These are phyloP conservation scores for Calonectria hawksworthii DNA, from an alignment of 2,329 filamentous ascomycete genomes.

Conservation along the genomic window DNA sequence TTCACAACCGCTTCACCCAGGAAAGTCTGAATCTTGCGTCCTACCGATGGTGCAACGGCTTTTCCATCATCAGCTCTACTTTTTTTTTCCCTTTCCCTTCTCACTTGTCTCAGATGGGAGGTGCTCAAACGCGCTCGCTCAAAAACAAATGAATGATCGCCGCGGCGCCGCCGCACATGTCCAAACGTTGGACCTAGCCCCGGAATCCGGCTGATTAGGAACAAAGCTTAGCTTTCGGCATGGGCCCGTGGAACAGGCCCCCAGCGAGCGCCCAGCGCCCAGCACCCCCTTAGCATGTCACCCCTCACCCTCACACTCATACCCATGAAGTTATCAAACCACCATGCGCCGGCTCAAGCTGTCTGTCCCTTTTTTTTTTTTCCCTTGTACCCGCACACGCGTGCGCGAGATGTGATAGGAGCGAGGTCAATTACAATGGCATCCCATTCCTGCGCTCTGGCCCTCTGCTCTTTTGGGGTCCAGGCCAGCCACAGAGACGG, in stretches of 20 bases:
- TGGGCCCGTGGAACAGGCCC: not conserved
- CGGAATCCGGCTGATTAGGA: constrained; percentile 2
- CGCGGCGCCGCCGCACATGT: not conserved
- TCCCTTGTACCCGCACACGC: not conserved
- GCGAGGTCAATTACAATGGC: too few relatives aligned
- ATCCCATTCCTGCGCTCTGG: not conserved
- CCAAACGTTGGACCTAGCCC: constrained; percentile 2
- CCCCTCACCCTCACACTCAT: not conserved
- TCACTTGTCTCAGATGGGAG: not conserved
- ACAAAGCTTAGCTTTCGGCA: constrained; percentile 11
- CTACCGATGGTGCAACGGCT: not conserved
- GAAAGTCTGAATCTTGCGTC: not conserved
- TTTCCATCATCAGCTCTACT: not conserved
- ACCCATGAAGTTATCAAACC: not conserved
- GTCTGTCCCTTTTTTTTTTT: too few relatives aligned
- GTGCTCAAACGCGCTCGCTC: not conserved
- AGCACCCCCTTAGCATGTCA: too few relatives aligned
- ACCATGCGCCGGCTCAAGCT: not conserved
- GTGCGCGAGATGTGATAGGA: not conserved
- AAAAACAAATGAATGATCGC: not conserved
- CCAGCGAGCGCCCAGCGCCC: too few relatives aligned
- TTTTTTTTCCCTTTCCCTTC: not conserved
- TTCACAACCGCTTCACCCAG: not conserved
- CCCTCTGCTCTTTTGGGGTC: not conserved
- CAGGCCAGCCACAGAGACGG: not conserved